Conservation (phyloP, 73 alveolate species). For the Stentor coeruleus region DNA sequence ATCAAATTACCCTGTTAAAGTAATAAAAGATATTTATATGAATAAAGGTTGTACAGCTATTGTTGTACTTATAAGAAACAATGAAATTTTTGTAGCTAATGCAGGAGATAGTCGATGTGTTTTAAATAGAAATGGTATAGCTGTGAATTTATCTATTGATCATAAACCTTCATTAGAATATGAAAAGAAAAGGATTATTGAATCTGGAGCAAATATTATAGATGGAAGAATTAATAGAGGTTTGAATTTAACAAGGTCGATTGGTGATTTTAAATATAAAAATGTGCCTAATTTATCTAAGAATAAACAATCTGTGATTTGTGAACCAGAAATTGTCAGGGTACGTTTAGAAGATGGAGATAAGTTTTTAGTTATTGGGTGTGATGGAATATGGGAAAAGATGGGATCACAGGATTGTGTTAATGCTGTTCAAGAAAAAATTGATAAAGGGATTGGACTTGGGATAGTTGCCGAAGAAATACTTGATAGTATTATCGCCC, state of each 20-base stretch:
- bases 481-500: slow-evolving; percentile 46
- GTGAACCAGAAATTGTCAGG: slow-evolving; percentile 36
- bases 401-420: slow-evolving; percentile 56
- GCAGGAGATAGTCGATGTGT: slow-evolving; percentile 56
- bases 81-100: slow-evolving; percentile 45
- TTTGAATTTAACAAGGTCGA: slow-evolving; percentile 47
- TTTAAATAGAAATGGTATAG: slow-evolving; percentile 46
- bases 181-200: slow-evolving; percentile 40
- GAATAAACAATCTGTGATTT: slow-evolving; percentile 40
- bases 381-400: slow-evolving; percentile 83
- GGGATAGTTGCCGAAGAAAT: slow-evolving; percentile 41
- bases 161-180: slow-evolving; percentile 40
- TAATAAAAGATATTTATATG: not conserved
- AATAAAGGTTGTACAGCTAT: slow-evolving; percentile 32
- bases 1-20: no score
- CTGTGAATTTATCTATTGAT: slow-evolving; percentile 34
- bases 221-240: slow-evolving; percentile 54
- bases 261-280: slow-evolving; percentile 50
- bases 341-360: slow-evolving; percentile 33
- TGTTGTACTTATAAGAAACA: not conserved
- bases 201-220: slow-evolving; percentile 47
- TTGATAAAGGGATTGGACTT: slow-evolving; percentile 23
- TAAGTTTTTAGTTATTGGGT: slow-evolving; percentile 66
- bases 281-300: slow-evolving; percentile 30
- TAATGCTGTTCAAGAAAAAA: slow-evolving; percentile 35